Evolutionary conservation across 1,284 basidiomycete genomes (phyloP), one percentile per base, ranked within the genome.

Genomic region (Rhodotorula sp.): DNA sequence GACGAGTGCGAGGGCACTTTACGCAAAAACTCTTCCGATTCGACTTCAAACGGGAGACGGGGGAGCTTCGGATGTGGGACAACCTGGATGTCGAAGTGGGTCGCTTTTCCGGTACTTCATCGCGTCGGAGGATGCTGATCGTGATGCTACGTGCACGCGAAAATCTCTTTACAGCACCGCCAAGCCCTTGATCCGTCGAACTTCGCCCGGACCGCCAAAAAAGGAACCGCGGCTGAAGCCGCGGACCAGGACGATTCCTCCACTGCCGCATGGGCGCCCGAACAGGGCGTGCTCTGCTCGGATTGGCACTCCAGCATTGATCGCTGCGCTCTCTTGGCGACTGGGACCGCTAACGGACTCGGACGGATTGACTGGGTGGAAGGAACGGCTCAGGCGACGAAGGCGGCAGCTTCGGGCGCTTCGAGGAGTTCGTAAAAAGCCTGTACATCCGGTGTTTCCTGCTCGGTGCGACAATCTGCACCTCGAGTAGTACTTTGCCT

Each of bases 51-150:
- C 86, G 87, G 30, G 85, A 84, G 24, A 85, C 85, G 0, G 85
- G 86, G 44, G 86, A 91, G 70, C 91, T 86, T 77, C 83, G 93
- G 30, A 91, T 96, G 88, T 81, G 92, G 12, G 93, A 97, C 72
- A 86, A 86, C 49, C 88, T 94, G 75, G 79, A 89, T 6, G 30
- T 65, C 54, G 72, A 71, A 42, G 69, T 71, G n/a, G 62, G 61
- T 54, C 29, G 4, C 6, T 37, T 56, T 20, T 48, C 30, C 42
- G 42, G 54, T n/a, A 10, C 37, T 18, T 15, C 22, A 12, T 6
- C 18, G 2, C 6, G 26, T 59, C 49, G 24, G 29, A 22, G 6
- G 14, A 22, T 30, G 29, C 46, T 55, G 3, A n/a, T 5, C 8
- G 2, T 51, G 3, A 6, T 12, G 2, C 33, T 6, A 0, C 44